These are phyloP conservation scores for Eutrema japonicum DNA, from an alignment of 345 rosid genomes.

Conservation along the genomic window DNA sequence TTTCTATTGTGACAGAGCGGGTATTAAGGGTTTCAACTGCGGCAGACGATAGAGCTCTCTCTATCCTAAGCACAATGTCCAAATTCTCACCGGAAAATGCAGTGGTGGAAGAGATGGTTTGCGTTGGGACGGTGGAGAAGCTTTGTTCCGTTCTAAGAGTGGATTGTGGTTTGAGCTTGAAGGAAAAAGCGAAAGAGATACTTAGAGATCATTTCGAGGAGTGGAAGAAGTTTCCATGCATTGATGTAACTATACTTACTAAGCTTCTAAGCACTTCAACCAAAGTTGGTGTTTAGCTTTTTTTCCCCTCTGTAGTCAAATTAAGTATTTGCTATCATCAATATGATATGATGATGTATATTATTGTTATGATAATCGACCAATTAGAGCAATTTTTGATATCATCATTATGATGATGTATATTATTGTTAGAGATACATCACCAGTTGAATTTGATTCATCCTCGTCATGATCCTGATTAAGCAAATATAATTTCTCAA, in stretches of 20 bases:
- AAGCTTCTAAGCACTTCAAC: conserved; percentile 35
- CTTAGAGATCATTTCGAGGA: conserved; percentile 56
- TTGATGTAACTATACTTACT: conserved; percentile 42
- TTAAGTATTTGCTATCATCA: neutral
- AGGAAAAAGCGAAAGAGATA: conserved; percentile 57
- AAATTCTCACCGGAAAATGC: conserved; percentile 55
- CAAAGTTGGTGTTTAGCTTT: conserved; percentile 29
- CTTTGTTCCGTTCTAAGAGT: conserved; percentile 58
- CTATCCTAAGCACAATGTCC: conserved; percentile 53
- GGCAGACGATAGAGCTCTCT: conserved; percentile 59
- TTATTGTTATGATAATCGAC: neutral
- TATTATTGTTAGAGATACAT: neutral
- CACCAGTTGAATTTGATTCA: neutral
- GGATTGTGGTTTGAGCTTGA: conserved; percentile 52
- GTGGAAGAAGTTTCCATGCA: conserved; percentile 69
- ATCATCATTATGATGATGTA: neutral
- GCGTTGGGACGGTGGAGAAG: conserved; percentile 59
- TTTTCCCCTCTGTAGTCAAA: neutral
- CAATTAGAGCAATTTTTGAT: neutral
- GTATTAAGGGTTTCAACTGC: conserved; percentile 55
- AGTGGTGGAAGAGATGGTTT: conserved; percentile 66
- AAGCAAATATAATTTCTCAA: conserved; percentile 4
- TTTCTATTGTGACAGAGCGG: conserved; percentile 64
- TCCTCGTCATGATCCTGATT: neutral
- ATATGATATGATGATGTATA: no score